Evolutionary conservation across 805 yeast species (phyloP).

Genomic region (Metschnikowia shivogae): DNA sequence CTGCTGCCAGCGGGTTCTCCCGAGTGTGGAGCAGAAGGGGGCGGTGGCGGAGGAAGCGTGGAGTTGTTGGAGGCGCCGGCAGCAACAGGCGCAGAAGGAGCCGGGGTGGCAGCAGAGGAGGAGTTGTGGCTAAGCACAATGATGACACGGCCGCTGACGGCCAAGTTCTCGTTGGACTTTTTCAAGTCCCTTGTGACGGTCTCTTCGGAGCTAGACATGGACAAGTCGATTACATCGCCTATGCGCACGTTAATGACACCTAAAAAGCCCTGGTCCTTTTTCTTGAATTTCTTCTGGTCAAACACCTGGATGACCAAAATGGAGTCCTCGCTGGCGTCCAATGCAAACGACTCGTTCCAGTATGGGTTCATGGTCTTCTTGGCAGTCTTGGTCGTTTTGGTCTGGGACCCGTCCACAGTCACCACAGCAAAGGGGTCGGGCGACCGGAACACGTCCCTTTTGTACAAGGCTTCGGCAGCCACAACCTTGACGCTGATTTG

Average conservation of each 20-base stretch:
- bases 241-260: slow-evolving; percentile 93
- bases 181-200: slow-evolving; percentile 91
- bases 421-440: slow-evolving; percentile 98
- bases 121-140: slow-evolving; percentile 58
- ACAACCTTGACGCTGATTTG: slow-evolving; percentile 67
- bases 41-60: slow-evolving; percentile 12
- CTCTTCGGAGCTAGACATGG: slow-evolving; percentile 54
- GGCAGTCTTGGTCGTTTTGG: slow-evolving; percentile 90
- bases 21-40: not conserved
- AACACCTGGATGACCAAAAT: slow-evolving; percentile 90
- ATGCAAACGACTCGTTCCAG: slow-evolving; percentile 91
- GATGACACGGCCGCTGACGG: slow-evolving; percentile 90
- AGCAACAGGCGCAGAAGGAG: slow-evolving; percentile 7
- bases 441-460: slow-evolving; percentile 89
- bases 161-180: slow-evolving; percentile 84
- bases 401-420: slow-evolving; percentile 96
- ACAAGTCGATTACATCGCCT: slow-evolving; percentile 79
- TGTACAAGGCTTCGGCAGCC: slow-evolving; percentile 93
- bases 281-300: slow-evolving; percentile 95
- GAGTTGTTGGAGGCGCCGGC: slow-evolving; percentile 11
- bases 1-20: slow-evolving; percentile 31
- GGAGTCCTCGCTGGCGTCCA: slow-evolving; percentile 73
- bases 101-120: slow-evolving; percentile 10
- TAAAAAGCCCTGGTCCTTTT: slow-evolving; percentile 96
- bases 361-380: slow-evolving; percentile 93